Conservation (phyloP, 2,329 filamentous ascomycete species). For the Diaporthe nobilis region DNA sequence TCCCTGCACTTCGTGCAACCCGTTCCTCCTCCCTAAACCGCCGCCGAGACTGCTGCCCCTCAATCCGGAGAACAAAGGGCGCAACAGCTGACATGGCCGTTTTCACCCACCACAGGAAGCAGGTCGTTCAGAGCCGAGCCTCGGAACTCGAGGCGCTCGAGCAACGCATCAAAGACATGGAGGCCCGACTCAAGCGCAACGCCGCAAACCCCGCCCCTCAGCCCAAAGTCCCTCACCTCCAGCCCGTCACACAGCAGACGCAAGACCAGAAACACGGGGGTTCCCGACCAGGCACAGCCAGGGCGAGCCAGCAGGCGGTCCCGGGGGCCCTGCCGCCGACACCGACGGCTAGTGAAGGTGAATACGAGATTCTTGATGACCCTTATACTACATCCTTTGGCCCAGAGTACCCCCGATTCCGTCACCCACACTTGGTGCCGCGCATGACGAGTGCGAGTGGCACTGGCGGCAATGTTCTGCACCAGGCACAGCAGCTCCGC, state of each 20-base stretch:
- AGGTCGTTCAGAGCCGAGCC: conserved; percentile 79
- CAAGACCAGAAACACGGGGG: conserved; percentile 53
- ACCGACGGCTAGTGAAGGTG: conserved; percentile 74
- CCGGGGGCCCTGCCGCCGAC: conserved; percentile 73
- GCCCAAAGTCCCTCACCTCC: conserved; percentile 49
- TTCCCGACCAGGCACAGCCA: conserved; percentile 68
- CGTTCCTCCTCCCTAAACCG: neutral
- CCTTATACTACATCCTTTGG: conserved; percentile 43
- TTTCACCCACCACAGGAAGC: conserved; percentile 73
- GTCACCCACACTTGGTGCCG: conserved; percentile 41
- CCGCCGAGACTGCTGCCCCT: neutral
- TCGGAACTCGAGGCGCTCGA: conserved; percentile 90
- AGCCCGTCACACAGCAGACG: conserved; percentile 47
- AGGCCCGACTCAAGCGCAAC: conserved; percentile 75
- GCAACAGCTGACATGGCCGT: conserved; percentile 36
- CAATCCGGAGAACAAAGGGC: conserved; percentile 21
- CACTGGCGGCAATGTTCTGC: conserved; percentile 31
- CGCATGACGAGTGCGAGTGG: conserved; percentile 39
- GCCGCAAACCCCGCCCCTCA: conserved; percentile 43
- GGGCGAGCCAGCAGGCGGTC: conserved; percentile 64
- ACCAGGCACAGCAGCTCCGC: conserved; percentile 40
- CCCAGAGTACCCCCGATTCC: conserved; percentile 42
- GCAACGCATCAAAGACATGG: conserved; percentile 85
- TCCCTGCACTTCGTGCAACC: conserved; percentile 4
- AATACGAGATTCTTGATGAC: conserved; percentile 59